Conservation (phyloP, 2,329 filamentous ascomycete species). For the Monosporascus sp. region DNA sequence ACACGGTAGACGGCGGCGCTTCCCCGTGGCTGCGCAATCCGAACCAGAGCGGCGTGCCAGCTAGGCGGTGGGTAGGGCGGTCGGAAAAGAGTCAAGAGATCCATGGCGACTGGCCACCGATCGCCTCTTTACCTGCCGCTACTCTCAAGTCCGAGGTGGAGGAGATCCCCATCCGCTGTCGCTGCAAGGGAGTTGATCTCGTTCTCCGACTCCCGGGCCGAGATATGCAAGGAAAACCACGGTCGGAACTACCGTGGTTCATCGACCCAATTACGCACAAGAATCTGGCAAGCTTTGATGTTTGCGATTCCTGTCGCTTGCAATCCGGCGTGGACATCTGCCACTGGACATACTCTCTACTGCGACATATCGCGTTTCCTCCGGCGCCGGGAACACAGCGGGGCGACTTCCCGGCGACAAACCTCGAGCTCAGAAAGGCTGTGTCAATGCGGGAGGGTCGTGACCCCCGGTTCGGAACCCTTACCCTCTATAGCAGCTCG, state of each 20-base stretch:
- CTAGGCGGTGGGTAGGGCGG: conserved; percentile 22
- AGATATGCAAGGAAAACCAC: conserved; percentile 19
- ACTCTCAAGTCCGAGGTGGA: conserved; percentile 13
- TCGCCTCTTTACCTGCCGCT: conserved; percentile 3
- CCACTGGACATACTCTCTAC: conserved; percentile 39
- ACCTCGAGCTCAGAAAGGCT: conserved; percentile 29
- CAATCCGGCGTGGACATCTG: conserved; percentile 37
- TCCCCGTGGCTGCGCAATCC: conserved; percentile 38
- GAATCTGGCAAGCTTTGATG: conserved; percentile 34
- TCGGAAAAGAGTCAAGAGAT: conserved; percentile 22
- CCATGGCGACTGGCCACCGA: conserved; percentile 25
- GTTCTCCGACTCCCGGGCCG: conserved; percentile 28
- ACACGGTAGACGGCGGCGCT: conserved; percentile 50
- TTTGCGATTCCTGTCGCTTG: conserved; percentile 43
- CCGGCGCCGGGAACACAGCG: conserved; percentile 1
- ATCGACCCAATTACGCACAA: conserved; percentile 40
- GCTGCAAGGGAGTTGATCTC: conserved; percentile 42
- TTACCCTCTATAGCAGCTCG: conserved; percentile 39
- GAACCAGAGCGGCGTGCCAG: conserved; percentile 24
- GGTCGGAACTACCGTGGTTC: conserved; percentile 34
- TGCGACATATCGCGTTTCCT: conserved; percentile 34
- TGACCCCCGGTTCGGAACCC: conserved; percentile 36
- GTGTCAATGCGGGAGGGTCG: conserved; percentile 19
- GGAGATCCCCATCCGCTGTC: conserved; percentile 36
- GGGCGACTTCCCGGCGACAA: conserved; percentile 25